phyloP scores from a whole-genome alignment of 257 asterid species.

The Lavandula angustifolia region DNA sequence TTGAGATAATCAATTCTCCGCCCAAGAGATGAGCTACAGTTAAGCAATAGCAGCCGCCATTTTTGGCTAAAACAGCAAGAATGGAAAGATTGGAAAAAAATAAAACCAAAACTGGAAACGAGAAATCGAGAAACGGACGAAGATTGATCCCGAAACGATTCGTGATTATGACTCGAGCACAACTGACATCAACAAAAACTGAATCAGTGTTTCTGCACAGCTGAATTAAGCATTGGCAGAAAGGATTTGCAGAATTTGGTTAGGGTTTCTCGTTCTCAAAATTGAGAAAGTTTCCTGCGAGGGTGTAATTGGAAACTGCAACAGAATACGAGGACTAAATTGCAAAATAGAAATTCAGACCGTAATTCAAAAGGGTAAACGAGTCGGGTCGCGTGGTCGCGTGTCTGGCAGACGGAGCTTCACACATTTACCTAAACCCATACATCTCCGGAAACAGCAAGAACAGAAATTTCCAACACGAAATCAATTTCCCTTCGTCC shows the following conservation, averaged over 20 bases:
- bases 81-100: conserved; percentile 11
- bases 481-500: not conserved
- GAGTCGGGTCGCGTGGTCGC: conserved; percentile 16
- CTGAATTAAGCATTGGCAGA: not conserved
- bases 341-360: not conserved
- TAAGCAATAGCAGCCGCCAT: conserved; percentile 5
- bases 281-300: not conserved
- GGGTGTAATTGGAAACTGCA: conserved; percentile 8
- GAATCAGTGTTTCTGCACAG: not conserved
- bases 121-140: not conserved
- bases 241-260: conserved; percentile 8
- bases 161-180: not conserved
- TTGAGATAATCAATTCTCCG: not conserved
- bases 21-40: not conserved
- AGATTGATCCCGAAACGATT: not conserved
- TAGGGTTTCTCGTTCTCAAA: conserved; percentile 28
- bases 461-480: conserved; percentile 17
- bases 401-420: conserved; percentile 35
- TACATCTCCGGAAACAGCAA: conserved; percentile 20
- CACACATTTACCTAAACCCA: conserved; percentile 24
- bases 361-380: not conserved
- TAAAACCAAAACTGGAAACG: not conserved
- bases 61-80: not conserved
- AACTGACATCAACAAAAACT: not conserved
- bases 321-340: not conserved